phyloP scores from a whole-genome alignment of 1,284 basidiomycete species.

The Sporisorium graminicola region DNA sequence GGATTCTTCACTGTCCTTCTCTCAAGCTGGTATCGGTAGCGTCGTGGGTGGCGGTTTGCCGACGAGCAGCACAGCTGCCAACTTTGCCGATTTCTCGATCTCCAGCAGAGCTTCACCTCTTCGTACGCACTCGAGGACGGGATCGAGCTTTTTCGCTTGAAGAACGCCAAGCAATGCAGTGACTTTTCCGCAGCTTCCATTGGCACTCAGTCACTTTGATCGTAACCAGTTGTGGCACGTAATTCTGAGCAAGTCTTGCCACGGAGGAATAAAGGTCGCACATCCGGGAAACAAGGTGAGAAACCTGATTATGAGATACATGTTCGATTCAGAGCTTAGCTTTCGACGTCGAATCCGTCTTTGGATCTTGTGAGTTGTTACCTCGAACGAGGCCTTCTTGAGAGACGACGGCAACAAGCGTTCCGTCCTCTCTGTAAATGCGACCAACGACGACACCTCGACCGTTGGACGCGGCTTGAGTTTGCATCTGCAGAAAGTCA shows the following conservation, averaged over 20 bases:
- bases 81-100: slow-evolving; percentile 18
- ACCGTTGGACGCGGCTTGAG: slow-evolving; percentile 63
- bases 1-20: slow-evolving; percentile 20
- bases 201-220: background rate
- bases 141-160: slow-evolving; percentile 26
- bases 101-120: slow-evolving; percentile 11
- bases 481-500: slow-evolving; percentile 55
- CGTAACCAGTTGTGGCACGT: background rate
- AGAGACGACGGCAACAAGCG: slow-evolving; percentile 62
- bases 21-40: slow-evolving; percentile 7
- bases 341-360: slow-evolving; percentile 6
- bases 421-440: slow-evolving; percentile 63
- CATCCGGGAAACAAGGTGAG: background rate
- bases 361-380: slow-evolving; percentile 7
- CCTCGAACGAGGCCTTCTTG: slow-evolving; percentile 56
- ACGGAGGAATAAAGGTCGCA: background rate
- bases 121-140: slow-evolving; percentile 21
- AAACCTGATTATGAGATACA: background rate
- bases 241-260: too few relatives aligned
- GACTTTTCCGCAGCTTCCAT: background rate
- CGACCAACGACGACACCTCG: slow-evolving; percentile 63
- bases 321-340: slow-evolving; percentile 22
- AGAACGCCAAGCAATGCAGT: background rate
- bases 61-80: slow-evolving; percentile 38
- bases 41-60: slow-evolving; percentile 15